These are phyloP conservation scores for Penicillium janthinellum DNA, from an alignment of 2,329 filamentous ascomycete genomes.

Conservation along the genomic window DNA sequence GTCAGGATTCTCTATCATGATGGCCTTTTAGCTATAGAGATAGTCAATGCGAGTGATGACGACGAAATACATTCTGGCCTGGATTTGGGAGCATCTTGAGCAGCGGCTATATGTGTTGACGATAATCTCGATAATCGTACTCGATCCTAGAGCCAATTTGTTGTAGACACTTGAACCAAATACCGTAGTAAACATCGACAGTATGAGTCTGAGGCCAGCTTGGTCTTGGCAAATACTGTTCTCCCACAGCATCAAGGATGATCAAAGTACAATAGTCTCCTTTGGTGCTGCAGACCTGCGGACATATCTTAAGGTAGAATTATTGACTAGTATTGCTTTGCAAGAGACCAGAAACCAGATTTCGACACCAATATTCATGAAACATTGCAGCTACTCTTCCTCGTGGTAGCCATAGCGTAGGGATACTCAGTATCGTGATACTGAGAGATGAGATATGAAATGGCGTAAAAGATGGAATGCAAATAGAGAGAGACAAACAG, in stretches of 20 bases:
- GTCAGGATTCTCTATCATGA: neutral
- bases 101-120: too few relatives aligned
- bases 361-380: constrained; percentile 10
- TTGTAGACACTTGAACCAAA: neutral
- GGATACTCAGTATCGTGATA: neutral
- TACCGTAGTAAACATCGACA: neutral
- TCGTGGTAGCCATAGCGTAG: constrained; percentile 3
- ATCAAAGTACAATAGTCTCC: constrained; percentile 10
- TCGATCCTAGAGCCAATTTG: neutral
- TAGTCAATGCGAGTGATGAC: too few relatives aligned
- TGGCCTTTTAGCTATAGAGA: neutral
- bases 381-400: constrained; percentile 1
- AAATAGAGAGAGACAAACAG: neutral
- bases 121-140: neutral
- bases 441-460: neutral
- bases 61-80: too few relatives aligned
- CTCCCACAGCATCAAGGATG: neutral
- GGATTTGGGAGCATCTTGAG: neutral
- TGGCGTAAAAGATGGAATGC: neutral
- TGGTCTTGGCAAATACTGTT: neutral
- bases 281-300: constrained; percentile 3
- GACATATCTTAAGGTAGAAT: constrained; percentile 8
- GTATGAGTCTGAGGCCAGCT: neutral
- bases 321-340: constrained; percentile 3
- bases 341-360: neutral